Base-by-base conservation (phyloP, 2,329 filamentous ascomycete species). In the Fonsecaea erecta region DNA sequence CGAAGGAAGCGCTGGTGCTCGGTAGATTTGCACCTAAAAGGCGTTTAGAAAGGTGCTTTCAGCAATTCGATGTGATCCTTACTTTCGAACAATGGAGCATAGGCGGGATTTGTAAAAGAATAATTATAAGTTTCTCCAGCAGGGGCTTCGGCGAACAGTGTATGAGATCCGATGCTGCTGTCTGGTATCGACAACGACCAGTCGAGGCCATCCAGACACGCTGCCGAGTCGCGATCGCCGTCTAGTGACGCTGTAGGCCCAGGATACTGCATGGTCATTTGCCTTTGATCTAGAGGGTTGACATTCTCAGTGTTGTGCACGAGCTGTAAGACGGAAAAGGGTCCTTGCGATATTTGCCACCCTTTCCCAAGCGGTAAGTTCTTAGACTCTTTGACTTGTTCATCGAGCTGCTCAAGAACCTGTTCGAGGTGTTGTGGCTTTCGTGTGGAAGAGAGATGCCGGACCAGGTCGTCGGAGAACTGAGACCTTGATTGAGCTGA, bases 381-480 rank as follows among this genome's bases (percentile, higher is more conserved):
- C 18, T 43, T 46, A 18, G 28, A 52, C 21, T 52, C 58, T 40
- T 24, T 30, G 26, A 53, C 34, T 32, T 40, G 58, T 9, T 30
- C 48, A 30, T 61, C 51, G n/a, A 61, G 48, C 18, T 28, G 28
- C 21, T 61, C 48, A 16, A 61, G 48, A 16, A 54, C 57, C 32
- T 53, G 52, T 12, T 53, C 52, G 52, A 30, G 52, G 52, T 53
- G 52, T n/a, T 56, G 28, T 37, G 32, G 53, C 7, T 34, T 40
- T 40, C 18, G 48, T 28, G 48, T 18, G 21, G 48, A 43, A 24
- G 34, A 28, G 7, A 61, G 58, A 40, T 54, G 58, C 32, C 35
- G 58, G 40, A 61, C 21, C 48, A 61, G 34, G 48, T 61, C 58
- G 2, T 54, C 34, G 18, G 60, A 62, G 35, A 62, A 55, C 21